Evolutionary conservation across 192 early-diverging fungal species (phyloP).

Genomic region (Cladochytrium replicatum): DNA sequence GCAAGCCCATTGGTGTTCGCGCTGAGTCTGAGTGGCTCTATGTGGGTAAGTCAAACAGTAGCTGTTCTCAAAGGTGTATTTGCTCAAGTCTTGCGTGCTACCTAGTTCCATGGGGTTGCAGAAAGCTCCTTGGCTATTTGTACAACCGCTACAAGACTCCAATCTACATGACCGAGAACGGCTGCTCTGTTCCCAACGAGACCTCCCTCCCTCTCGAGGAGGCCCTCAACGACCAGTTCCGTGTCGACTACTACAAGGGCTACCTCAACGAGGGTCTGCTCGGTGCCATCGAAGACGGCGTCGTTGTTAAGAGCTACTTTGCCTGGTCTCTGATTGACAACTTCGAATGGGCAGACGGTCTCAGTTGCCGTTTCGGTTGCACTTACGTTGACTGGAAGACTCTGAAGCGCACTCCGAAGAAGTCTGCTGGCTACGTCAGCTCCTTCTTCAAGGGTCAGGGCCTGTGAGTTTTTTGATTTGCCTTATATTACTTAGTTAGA

Average conservation of each 20-base stretch:
- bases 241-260: slow-evolving; percentile 24
- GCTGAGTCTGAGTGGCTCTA: slow-evolving; percentile 5
- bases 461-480: no score
- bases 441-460: slow-evolving; percentile 8
- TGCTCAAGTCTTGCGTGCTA: no score
- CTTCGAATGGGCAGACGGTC: slow-evolving; percentile 32
- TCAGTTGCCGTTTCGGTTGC: slow-evolving; percentile 17
- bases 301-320: slow-evolving; percentile 19
- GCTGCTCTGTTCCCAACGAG: slow-evolving; percentile 2
- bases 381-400: slow-evolving; percentile 30
- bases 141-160: slow-evolving; percentile 7
- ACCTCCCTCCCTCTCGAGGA: neutral
- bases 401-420: slow-evolving; percentile 21
- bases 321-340: slow-evolving; percentile 34
- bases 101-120: slow-evolving; percentile 14
- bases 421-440: slow-evolving; percentile 10
- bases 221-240: slow-evolving; percentile 6
- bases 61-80: no score
- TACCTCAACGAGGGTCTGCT: slow-evolving; percentile 9
- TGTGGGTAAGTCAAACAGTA: no score
- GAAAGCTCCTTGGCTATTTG: slow-evolving; percentile 5
- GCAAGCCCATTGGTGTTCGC: slow-evolving; percentile 4
- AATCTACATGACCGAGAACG: slow-evolving; percentile 17
- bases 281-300: slow-evolving; percentile 14
- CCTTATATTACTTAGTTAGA: no score